Conservation (phyloP, 331 rosid genomes). For the Quercus lobata region DNA sequence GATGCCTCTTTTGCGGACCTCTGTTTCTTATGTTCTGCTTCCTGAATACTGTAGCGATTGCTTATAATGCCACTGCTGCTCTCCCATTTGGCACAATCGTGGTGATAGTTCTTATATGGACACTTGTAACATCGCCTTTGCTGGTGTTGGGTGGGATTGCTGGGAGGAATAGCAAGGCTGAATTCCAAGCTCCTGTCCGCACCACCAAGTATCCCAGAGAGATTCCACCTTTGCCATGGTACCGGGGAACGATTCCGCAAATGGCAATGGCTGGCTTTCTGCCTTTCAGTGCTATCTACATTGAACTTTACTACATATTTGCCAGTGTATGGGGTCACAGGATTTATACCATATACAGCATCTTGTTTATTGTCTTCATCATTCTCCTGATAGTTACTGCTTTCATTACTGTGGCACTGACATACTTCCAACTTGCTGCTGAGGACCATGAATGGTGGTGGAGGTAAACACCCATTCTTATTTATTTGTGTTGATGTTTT, state of each 20-base stretch:
- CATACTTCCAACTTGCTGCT: constrained; percentile 77
- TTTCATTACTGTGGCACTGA: constrained; percentile 81
- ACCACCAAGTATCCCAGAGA: constrained; percentile 88
- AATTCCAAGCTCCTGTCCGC: constrained; percentile 85
- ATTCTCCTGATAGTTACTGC: constrained; percentile 82
- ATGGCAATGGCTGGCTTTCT: constrained; percentile 97
- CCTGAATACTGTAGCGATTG: constrained; percentile 80
- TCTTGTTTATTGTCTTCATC: constrained; percentile 58
- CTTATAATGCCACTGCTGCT: constrained; percentile 85
- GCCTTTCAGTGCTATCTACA: constrained; percentile 91
- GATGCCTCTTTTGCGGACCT: constrained; percentile 87
- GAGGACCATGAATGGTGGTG: constrained; percentile 97
- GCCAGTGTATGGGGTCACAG: constrained; percentile 99
- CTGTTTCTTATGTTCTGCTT: constrained; percentile 66
- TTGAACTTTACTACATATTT: constrained; percentile 83
- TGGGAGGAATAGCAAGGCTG: constrained; percentile 90
- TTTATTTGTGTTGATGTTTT: not conserved
- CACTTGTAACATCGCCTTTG: constrained; percentile 84
- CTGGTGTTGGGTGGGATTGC: constrained; percentile 94
- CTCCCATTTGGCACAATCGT: constrained; percentile 94
- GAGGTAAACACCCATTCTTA: constrained; percentile 55
- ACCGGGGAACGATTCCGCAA: constrained; percentile 76
- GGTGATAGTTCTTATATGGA: constrained; percentile 88
- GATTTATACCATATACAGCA: constrained; percentile 87
- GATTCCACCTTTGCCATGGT: constrained; percentile 94